Conservation (phyloP, 495 filamentous ascomycete genomes). For the Daldinia grandis region DNA sequence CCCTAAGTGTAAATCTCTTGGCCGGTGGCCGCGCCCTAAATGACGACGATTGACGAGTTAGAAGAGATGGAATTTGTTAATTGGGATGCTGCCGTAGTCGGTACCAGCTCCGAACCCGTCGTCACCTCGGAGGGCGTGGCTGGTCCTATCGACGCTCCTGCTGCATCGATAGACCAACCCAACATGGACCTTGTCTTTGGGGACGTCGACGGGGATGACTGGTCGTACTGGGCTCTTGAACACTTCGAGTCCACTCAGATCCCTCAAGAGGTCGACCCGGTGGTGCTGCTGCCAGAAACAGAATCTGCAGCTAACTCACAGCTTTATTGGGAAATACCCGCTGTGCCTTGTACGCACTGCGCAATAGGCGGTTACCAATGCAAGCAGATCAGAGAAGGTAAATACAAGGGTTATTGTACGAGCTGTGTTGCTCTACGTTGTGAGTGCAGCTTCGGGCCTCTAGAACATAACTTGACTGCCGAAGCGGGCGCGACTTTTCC, state of each 20-base stretch:
- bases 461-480: conserved; percentile 40
- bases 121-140: conserved; percentile 39
- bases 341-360: conserved; percentile 75
- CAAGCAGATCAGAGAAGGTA: conserved; percentile 74
- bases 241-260: conserved; percentile 51
- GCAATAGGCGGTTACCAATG: conserved; percentile 73
- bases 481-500: conserved; percentile 48
- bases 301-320: conserved; percentile 39
- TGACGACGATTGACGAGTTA: conserved; percentile 50
- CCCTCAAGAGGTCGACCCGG: conserved; percentile 30
- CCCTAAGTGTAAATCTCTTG: conserved; percentile 19
- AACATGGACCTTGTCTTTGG: conserved; percentile 56
- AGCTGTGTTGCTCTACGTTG: conserved; percentile 79
- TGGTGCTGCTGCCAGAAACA: conserved; percentile 20
- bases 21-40: conserved; percentile 35
- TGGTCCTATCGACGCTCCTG: conserved; percentile 26
- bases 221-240: conserved; percentile 60
- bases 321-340: conserved; percentile 51
- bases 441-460: conserved; percentile 71
- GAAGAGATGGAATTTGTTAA: conserved; percentile 56
- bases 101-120: conserved; percentile 30
- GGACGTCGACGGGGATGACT: conserved; percentile 57
- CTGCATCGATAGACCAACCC: conserved; percentile 37
- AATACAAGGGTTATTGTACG: conserved; percentile 74
- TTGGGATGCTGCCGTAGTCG: conserved; percentile 52